Base-by-base conservation (phyloP, 192 early-diverging fungal genomes). In the Borealophlyctis nickersoniae region DNA sequence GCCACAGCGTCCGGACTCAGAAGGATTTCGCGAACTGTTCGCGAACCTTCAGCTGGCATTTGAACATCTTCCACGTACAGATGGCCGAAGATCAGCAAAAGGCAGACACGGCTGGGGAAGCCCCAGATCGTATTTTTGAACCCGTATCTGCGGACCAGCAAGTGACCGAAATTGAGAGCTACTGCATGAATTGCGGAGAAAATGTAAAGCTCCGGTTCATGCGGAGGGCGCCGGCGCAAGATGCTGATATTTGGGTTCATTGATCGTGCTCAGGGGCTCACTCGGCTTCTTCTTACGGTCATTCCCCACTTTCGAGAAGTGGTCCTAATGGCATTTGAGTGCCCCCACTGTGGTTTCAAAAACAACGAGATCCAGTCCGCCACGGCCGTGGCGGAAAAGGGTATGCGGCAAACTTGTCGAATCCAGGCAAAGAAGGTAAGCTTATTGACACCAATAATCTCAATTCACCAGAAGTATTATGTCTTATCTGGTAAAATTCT, bases 301-400 rank as follows among this genome's bases (percentile, higher is more conserved):
- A 92, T 97, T 60, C 93, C 95, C 49, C 92, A 97, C 77, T 97
- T 95, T 77, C 86, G 87, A 66, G 91, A 95, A 59, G 68, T 92
- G 52, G 83, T 91, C 32, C 61, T 92, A 24, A 89, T 89, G 86
- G 87, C 88, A 30, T 91, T 94, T 65, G 87, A 90, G 70, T 91
- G 91, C 72, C 84, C 87, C 29, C 93, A 95, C 80, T 97, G 95
- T 70, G 88, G 89, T 1, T 79, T 89, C 60, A 79, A 81, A 64
- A 92, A 95, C 71, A 97, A 92, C 73, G 93, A 94, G 76, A 79
- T 93, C 53, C 93, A 93, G 72, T 86, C 87, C 61, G 92, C 92
- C 36, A 85, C 89, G 45, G 75, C 87, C 52, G 77, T 95, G n/a
- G 83, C 86, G 35, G 89, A 94, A 58, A 83, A 88, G 71, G 94